Evolutionary conservation across 2,329 filamentous ascomycete species (phyloP).

Genomic region (Colletotrichum tamarilloi): DNA sequence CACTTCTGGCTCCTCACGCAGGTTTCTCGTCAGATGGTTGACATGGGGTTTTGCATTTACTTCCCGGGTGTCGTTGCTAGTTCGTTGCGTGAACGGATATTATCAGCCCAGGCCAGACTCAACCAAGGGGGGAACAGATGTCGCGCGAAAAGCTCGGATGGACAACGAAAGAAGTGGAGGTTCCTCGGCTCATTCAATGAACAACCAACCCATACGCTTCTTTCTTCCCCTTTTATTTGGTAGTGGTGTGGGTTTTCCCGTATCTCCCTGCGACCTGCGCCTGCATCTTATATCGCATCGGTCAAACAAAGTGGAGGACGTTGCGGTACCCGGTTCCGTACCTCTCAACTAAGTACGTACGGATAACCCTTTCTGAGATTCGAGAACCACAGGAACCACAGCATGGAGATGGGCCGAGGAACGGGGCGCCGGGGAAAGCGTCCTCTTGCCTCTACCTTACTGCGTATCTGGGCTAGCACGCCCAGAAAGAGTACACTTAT

Average conservation of each 20-base stretch:
- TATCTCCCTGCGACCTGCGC: background rate
- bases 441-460: conserved; percentile 2
- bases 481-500: background rate
- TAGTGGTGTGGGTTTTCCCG: background rate
- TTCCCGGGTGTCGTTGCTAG: background rate
- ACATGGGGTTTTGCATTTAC: background rate
- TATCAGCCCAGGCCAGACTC: background rate
- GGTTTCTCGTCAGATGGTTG: background rate
- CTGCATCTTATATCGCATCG: background rate
- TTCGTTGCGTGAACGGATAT: background rate
- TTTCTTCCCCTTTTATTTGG: background rate
- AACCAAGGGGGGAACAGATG: background rate
- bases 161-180: background rate
- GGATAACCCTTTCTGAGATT: background rate
- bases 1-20: background rate
- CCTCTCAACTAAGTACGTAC: background rate
- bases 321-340: background rate
- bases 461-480: background rate
- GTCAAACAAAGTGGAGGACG: background rate
- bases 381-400: background rate
- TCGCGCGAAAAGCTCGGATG: background rate
- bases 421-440: conserved; percentile 19
- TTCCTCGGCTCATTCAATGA: background rate
- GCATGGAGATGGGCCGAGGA: background rate
- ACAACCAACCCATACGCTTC: background rate